These are phyloP conservation scores for Lipomyces starkeyi DNA, from an alignment of 805 yeast species.

Conservation along the genomic window DNA sequence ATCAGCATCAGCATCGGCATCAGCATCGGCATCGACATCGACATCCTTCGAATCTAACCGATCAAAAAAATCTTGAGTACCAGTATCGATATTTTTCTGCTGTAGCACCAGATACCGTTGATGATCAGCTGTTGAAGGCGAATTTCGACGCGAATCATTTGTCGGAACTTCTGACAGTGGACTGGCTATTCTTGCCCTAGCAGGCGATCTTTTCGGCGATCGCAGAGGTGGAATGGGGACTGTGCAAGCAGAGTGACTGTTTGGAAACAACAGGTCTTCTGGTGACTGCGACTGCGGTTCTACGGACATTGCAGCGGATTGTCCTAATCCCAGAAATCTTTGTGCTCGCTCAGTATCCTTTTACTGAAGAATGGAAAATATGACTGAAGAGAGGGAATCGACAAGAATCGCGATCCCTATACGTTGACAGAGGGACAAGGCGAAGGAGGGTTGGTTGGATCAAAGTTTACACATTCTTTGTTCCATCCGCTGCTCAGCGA, in stretches of 20 bases:
- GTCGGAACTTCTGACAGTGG: slow-evolving; percentile 29
- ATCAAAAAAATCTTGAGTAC: background rate
- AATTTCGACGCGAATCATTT: slow-evolving; percentile 31
- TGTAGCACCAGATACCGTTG: slow-evolving; percentile 11
- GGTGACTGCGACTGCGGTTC: background rate
- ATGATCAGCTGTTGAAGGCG: slow-evolving; percentile 35
- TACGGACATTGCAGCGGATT: background rate
- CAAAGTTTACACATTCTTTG: background rate
- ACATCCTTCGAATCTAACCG: background rate
- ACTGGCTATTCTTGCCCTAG: slow-evolving; percentile 6
- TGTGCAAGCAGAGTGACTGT: background rate
- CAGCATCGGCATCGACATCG: no score
- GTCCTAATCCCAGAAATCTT: background rate
- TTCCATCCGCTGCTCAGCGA: background rate
- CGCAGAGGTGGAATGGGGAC: background rate
- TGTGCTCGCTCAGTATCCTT: background rate
- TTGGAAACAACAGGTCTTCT: background rate
- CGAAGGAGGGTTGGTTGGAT: background rate
- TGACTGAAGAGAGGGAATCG: background rate
- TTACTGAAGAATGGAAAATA: background rate
- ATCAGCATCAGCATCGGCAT: no score
- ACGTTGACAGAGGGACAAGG: background rate
- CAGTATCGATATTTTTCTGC: slow-evolving; percentile 5
- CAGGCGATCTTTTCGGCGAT: background rate
- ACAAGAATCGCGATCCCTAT: background rate